Evolutionary conservation across 306 rosid species (phyloP).

Genomic region (peach (Prunus persica)): DNA sequence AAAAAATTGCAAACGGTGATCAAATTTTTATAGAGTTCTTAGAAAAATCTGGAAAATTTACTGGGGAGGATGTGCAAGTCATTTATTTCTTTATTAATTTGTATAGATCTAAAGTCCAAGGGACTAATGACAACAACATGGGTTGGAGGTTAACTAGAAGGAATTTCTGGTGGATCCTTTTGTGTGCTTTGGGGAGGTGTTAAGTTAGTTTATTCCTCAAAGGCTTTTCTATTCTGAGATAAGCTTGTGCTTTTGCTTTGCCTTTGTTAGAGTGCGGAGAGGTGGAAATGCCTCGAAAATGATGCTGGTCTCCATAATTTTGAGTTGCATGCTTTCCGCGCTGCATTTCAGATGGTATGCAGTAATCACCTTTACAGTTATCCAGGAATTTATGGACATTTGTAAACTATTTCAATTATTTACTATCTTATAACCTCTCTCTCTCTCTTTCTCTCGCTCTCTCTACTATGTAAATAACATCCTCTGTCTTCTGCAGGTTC

Average conservation of each 20-base stretch:
- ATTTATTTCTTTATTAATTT: not conserved
- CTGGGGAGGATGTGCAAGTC: not conserved
- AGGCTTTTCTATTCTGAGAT: not conserved
- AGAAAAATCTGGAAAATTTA: not conserved
- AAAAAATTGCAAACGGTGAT: not conserved
- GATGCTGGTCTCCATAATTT: slow-evolving; percentile 76
- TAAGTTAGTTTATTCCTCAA: not conserved
- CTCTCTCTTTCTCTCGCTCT: not conserved
- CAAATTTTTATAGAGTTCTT: not conserved
- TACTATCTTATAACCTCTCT: not conserved
- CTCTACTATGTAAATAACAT: slow-evolving; percentile 10
- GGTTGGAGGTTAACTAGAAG: not conserved
- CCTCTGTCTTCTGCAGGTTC: slow-evolving; percentile 52
- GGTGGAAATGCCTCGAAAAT: slow-evolving; percentile 74
- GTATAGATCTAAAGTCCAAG: not conserved
- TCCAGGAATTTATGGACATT: not conserved
- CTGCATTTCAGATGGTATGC: slow-evolving; percentile 90
- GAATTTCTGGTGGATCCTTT: not conserved
- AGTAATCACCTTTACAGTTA: slow-evolving; percentile 6
- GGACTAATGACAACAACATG: not conserved
- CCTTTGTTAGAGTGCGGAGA: slow-evolving; percentile 84
- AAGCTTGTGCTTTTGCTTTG: slow-evolving; percentile 19
- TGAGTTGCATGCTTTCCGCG: slow-evolving; percentile 85
- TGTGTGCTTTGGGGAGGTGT: not conserved
- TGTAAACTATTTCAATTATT: not conserved